Evolutionary conservation across 116 monocot species (phyloP).

Genomic region (Dioscorea cayenensis): DNA sequence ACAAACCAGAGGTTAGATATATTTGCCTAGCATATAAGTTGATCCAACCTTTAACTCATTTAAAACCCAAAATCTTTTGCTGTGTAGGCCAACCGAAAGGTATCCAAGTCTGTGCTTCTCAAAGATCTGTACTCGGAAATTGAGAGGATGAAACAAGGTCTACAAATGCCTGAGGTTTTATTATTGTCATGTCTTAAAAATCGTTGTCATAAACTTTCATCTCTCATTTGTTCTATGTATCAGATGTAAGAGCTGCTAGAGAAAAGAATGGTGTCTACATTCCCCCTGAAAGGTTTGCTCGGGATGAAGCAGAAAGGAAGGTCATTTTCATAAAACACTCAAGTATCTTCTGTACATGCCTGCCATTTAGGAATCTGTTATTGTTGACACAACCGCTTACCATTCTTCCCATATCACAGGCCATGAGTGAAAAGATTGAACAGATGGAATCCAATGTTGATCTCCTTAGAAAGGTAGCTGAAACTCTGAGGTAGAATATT

Average conservation of each 20-base stretch:
- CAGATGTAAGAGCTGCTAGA: slow-evolving; percentile 77
- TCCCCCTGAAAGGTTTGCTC: slow-evolving; percentile 53
- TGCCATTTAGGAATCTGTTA: neutral
- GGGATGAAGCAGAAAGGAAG: slow-evolving; percentile 78
- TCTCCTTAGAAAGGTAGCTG: slow-evolving; percentile 35
- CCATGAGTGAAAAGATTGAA: slow-evolving; percentile 48
- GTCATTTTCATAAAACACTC: slow-evolving; percentile 15
- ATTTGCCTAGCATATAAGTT: neutral
- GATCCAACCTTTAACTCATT: neutral
- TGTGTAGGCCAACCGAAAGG: slow-evolving; percentile 68
- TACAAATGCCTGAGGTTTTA: neutral
- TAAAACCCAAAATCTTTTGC: neutral
- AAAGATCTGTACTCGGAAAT: slow-evolving; percentile 78
- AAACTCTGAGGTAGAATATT: neutral
- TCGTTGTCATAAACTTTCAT: neutral
- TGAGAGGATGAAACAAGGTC: slow-evolving; percentile 81
- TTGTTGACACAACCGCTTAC: neutral
- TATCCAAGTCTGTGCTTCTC: slow-evolving; percentile 57
- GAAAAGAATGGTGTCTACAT: slow-evolving; percentile 89
- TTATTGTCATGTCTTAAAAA: neutral
- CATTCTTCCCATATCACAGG: slow-evolving; percentile 18
- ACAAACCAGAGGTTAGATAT: slow-evolving; percentile 73
- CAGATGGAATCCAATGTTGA: slow-evolving; percentile 39
- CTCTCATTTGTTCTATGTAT: neutral
- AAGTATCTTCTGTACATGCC: neutral